These are phyloP conservation scores for Xanthoconium stramineum DNA, from an alignment of 768 basidiomycete species.

Conservation along the genomic window DNA sequence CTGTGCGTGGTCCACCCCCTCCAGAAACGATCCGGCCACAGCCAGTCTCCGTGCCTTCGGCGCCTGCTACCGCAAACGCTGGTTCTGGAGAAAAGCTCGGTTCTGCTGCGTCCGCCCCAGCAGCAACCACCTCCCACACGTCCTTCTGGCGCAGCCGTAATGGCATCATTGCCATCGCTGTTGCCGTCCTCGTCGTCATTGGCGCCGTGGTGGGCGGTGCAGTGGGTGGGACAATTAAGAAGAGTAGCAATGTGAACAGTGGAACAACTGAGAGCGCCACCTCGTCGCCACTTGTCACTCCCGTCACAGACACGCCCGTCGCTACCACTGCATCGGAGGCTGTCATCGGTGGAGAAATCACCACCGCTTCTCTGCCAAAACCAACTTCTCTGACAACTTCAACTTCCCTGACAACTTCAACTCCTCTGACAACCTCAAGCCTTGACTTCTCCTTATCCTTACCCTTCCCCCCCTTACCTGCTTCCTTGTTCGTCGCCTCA, in stretches of 20 bases:
- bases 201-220: slow-evolving; percentile 57
- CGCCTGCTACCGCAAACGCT: slow-evolving; percentile 8
- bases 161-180: slow-evolving; percentile 38
- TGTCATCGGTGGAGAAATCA: neutral
- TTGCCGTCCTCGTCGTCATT: slow-evolving; percentile 41
- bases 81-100: slow-evolving; percentile 14
- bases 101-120: neutral
- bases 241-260: slow-evolving; percentile 25
- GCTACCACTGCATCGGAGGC: neutral
- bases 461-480: no score
- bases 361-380: neutral
- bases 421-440: no score
- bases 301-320: no score
- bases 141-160: slow-evolving; percentile 52
- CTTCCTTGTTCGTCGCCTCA: no score
- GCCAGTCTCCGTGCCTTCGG: slow-evolving; percentile 10
- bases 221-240: slow-evolving; percentile 49
- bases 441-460: no score
- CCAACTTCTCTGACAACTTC: no score
- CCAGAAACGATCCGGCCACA: slow-evolving; percentile 8
- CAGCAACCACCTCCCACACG: neutral
- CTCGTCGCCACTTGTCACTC: no score
- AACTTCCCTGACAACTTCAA: no score
- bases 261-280: no score
- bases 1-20: slow-evolving; percentile 18